Evolutionary conservation across 805 yeast genomes (phyloP).

Genomic region (Komagataella pseudopastoris): DNA sequence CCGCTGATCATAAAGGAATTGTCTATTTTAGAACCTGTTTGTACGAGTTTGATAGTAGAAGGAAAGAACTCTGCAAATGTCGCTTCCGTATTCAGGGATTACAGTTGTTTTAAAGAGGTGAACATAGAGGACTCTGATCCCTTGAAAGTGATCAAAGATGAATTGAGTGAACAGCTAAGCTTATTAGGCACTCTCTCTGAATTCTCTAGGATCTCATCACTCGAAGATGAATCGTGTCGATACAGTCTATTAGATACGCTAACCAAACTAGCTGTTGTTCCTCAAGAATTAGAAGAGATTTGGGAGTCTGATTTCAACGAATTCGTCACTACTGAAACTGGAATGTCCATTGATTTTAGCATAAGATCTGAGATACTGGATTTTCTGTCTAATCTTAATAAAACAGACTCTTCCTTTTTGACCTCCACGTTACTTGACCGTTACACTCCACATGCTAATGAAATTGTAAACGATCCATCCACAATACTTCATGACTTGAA

Average conservation of each 20-base stretch:
- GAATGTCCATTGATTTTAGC: conserved; percentile 38
- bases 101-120: neutral
- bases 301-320: conserved; percentile 43
- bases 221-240: neutral
- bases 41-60: conserved; percentile 7
- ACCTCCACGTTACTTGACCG: conserved; percentile 10
- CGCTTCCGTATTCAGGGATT: neutral
- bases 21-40: conserved; percentile 6
- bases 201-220: neutral
- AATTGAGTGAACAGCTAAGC: neutral
- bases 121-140: neutral
- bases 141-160: neutral
- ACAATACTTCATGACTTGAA: conserved; percentile 12
- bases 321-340: conserved; percentile 65
- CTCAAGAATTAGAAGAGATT: neutral
- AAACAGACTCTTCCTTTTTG: conserved; percentile 20
- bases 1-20: conserved; percentile 10
- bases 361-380: conserved; percentile 54
- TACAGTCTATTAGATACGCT: neutral
- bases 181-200: neutral
- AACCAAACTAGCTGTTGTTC: neutral
- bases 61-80: neutral
- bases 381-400: conserved; percentile 34
- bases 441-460: conserved; percentile 2
- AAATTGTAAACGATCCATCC: neutral